A percentile compares a stretch with the other conserved stretches of the same genome.
phyloP scores from a whole-genome alignment of 2,329 filamentous ascomycete genomes.

The Fusarium metavorans region DNA sequence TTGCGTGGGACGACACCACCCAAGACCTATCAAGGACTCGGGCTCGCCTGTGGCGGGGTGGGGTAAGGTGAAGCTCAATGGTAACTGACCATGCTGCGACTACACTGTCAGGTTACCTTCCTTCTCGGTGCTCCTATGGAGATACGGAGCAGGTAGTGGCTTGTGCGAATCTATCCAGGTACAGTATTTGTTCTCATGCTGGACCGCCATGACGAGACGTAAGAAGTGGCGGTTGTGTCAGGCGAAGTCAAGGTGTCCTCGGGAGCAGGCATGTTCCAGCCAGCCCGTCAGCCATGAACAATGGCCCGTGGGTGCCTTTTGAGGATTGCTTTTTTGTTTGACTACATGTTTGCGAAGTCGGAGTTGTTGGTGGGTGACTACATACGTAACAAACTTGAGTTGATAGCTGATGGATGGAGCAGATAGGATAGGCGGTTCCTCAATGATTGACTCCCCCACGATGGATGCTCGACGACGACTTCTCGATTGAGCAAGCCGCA shows the following conservation, averaged over 20 bases:
- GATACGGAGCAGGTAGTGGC: neutral
- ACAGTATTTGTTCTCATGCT: neutral
- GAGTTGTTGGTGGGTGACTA: neutral
- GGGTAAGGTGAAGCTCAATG: conserved; percentile 6
- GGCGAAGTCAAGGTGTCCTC: neutral
- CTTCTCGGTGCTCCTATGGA: neutral
- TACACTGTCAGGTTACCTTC: neutral
- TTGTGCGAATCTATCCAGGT: neutral
- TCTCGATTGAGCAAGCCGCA: conserved; percentile 17
- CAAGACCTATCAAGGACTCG: conserved; percentile 14
- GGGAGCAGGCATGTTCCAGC: neutral
- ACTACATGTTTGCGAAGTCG: neutral
- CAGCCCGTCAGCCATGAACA: neutral
- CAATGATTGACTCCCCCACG: neutral
- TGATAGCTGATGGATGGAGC: neutral
- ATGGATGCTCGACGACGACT: neutral
- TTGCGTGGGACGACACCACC: conserved; percentile 26
- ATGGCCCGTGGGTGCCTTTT: neutral
- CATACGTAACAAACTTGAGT: neutral
- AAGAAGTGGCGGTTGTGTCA: conserved; percentile 5
- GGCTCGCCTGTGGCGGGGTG: conserved; percentile 25
- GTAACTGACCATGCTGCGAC: neutral
- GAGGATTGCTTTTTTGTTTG: neutral
- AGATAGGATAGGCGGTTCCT: neutral
- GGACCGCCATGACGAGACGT: neutral